phyloP scores from a whole-genome alignment of 2,329 filamentous ascomycete species.

The Arthroderma sp. region DNA sequence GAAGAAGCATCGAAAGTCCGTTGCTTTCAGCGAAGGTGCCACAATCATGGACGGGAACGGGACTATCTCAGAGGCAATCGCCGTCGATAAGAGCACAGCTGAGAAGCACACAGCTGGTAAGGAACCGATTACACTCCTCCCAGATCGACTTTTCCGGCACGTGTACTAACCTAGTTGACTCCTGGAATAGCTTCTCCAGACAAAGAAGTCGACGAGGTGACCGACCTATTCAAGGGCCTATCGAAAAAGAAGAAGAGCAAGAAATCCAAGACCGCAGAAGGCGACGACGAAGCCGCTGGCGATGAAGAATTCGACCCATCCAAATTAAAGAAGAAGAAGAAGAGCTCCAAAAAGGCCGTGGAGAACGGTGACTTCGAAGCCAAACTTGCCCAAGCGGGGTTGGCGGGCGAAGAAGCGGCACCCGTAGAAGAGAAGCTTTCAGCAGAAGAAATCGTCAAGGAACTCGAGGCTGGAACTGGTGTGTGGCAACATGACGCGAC shows the following conservation, averaged over 20 bases:
- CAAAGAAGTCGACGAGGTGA: constrained; percentile 51
- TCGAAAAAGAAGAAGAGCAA: constrained; percentile 62
- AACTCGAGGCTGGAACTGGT: constrained; percentile 76
- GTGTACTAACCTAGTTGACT: constrained; percentile 36
- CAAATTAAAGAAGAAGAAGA: constrained; percentile 77
- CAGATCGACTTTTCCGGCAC: neutral
- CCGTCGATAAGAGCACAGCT: constrained; percentile 67
- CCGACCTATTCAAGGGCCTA: constrained; percentile 53
- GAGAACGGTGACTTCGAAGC: constrained; percentile 53
- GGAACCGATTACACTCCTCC: constrained; percentile 13
- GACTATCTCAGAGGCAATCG: constrained; percentile 62
- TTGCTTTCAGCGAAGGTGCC: constrained; percentile 80
- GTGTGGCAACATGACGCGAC: constrained; percentile 77
- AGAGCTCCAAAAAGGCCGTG: constrained; percentile 46
- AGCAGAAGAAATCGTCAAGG: constrained; percentile 45
- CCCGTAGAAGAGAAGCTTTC: constrained; percentile 43
- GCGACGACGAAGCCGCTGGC: constrained; percentile 36
- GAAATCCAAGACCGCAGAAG: constrained; percentile 44
- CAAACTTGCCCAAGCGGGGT: constrained; percentile 49
- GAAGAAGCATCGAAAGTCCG: constrained; percentile 70
- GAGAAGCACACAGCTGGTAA: constrained; percentile 63
- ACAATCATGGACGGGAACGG: constrained; percentile 84
- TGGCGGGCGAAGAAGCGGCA: constrained; percentile 45
- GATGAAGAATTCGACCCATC: constrained; percentile 52
- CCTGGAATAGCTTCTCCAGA: constrained; percentile 37